Percentiles rank a stretch among this genome's conserved stretches.
These are phyloP conservation scores for Chenopodium album DNA, from an alignment of 148 eudicot genomes.

Conservation along the genomic window DNA sequence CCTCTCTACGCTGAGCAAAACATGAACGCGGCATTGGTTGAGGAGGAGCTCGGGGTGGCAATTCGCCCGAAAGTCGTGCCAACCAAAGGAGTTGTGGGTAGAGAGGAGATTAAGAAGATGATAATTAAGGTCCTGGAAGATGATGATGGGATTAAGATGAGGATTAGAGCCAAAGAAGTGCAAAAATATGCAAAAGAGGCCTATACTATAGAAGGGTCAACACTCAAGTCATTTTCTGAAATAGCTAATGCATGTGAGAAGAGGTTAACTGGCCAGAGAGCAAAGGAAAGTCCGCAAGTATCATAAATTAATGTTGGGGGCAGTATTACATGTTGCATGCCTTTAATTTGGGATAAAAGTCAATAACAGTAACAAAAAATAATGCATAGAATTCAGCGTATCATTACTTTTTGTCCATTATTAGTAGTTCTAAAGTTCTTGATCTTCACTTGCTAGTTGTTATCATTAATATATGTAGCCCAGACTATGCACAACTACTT, in stretches of 20 bases:
- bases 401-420: no score
- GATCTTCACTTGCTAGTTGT: no score
- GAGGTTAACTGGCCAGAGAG: background rate
- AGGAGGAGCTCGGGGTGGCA: constrained; percentile 36
- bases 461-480: no score
- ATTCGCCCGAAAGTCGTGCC: constrained; percentile 32
- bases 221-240: constrained; percentile 6
- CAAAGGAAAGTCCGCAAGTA: background rate
- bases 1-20: constrained; percentile 50
- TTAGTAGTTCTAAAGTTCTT: no score
- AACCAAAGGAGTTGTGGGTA: constrained; percentile 26
- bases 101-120: constrained; percentile 39
- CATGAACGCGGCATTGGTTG: constrained; percentile 36
- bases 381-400: no score
- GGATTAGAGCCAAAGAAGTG: constrained; percentile 23
- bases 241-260: constrained; percentile 2
- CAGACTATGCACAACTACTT: no score
- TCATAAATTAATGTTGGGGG: no score
- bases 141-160: constrained; percentile 24
- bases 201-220: constrained; percentile 12
- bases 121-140: constrained; percentile 32
- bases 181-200: background rate
- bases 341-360: no score
- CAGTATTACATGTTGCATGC: no score
- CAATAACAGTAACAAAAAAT: no score